phyloP scores from a whole-genome alignment of 2,329 filamentous ascomycete genomes.

The Penicillium sp. region DNA sequence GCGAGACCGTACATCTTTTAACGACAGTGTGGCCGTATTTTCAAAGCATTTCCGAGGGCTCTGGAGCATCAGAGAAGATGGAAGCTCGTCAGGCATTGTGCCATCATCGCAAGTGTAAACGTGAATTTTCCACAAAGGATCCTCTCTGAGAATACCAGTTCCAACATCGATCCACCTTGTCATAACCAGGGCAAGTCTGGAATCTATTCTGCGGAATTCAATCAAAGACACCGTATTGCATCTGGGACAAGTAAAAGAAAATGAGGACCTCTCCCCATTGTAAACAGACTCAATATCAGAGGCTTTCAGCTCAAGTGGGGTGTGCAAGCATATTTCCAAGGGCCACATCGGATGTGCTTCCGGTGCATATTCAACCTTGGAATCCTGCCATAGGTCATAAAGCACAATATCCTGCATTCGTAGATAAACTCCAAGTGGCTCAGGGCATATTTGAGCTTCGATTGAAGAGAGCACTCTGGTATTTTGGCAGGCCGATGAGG shows the following conservation, averaged over 20 bases:
- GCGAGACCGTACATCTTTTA: not conserved
- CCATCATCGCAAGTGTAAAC: not conserved
- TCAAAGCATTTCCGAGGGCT: conserved; percentile 1
- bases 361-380: not conserved
- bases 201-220: conserved; percentile 1
- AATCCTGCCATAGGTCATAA: not conserved
- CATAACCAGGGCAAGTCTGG: conserved; percentile 1
- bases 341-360: not conserved
- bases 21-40: not conserved
- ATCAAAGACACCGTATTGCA: conserved; percentile 8
- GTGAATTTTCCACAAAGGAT: conserved; percentile 10
- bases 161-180: conserved; percentile 15
- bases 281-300: not conserved
- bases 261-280: not conserved
- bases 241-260: not conserved
- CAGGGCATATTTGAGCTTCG: conserved; percentile 8
- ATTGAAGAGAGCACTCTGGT: conserved; percentile 9
- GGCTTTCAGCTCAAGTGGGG: not conserved
- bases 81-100: not conserved
- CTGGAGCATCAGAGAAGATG: not conserved
- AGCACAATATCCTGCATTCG: conserved; percentile 14
- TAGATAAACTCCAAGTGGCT: conserved; percentile 11
- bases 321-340: not conserved
- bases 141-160: conserved; percentile 1
- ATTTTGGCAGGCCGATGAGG: not conserved